Conservation (phyloP, 768 basidiomycete species). For the Agrocybe praecox region DNA sequence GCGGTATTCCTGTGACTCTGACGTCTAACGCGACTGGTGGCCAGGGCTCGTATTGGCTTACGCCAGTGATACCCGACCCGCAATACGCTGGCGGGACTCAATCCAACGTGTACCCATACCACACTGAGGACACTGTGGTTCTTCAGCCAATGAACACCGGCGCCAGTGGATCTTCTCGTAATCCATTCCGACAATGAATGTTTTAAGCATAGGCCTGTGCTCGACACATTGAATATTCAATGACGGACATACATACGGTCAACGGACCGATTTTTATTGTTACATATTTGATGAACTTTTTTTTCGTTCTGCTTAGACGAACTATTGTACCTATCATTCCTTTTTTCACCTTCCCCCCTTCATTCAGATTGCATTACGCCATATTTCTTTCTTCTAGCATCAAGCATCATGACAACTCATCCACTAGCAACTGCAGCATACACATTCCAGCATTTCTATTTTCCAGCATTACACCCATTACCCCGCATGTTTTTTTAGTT, state of each 20-base stretch:
- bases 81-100: conserved; percentile 2
- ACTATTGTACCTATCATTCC: background rate
- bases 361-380: background rate
- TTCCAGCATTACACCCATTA: background rate
- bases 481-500: background rate
- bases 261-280: background rate
- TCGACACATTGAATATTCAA: background rate
- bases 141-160: conserved; percentile 28
- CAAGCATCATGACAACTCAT: background rate
- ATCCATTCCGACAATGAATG: conserved; percentile 28
- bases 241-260: background rate
- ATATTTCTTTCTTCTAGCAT: background rate
- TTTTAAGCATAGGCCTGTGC: conserved; percentile 10
- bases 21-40: conserved; percentile 16
- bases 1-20: conserved; percentile 19
- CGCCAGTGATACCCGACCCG: conserved; percentile 18
- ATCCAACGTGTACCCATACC: conserved; percentile 5
- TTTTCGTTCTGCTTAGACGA: background rate
- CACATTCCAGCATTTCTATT: background rate
- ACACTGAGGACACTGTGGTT: conserved; percentile 17
- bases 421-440: background rate
- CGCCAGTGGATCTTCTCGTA: conserved; percentile 26
- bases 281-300: background rate
- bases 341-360: background rate
- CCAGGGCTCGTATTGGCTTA: conserved; percentile 41